Percentiles rank a stretch among this genome's conserved stretches.
Conservation (phyloP, 306 rosid species). For the Arachis stenosperma region DNA sequence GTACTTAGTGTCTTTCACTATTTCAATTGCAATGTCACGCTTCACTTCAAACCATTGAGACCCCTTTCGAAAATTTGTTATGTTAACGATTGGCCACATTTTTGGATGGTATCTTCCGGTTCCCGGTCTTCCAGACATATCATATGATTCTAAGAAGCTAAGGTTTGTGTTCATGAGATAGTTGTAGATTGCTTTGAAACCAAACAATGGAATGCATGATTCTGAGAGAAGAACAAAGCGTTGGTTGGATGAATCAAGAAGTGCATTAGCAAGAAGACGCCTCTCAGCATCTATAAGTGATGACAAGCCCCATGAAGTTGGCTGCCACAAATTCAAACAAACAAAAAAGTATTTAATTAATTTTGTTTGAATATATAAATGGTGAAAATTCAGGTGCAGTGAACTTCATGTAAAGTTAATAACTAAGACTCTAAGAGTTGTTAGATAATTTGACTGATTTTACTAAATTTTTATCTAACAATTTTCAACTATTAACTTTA, state of each 20-base stretch:
- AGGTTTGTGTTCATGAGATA: constrained; percentile 50
- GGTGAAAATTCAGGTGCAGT: too few relatives aligned
- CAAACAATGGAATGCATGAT: constrained; percentile 69
- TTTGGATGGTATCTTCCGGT: constrained; percentile 56
- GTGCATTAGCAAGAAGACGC: constrained; percentile 65
- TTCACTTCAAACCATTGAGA: constrained; percentile 73
- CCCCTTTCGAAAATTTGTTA: constrained; percentile 68
- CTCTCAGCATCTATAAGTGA: constrained; percentile 70
- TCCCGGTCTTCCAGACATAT: constrained; percentile 50
- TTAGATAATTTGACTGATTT: too few relatives aligned
- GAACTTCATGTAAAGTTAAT: too few relatives aligned
- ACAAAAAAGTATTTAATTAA: too few relatives aligned
- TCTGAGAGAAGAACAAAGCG: constrained; percentile 67
- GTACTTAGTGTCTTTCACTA: constrained; percentile 55
- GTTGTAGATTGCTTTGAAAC: constrained; percentile 52
- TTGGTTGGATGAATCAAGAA: constrained; percentile 57
- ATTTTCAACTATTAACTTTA: too few relatives aligned
- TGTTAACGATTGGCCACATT: constrained; percentile 54
- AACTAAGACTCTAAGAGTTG: too few relatives aligned
- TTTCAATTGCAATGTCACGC: constrained; percentile 51
- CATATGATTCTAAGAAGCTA: constrained; percentile 48
- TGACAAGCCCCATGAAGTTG: constrained; percentile 61
- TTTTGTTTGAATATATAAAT: too few relatives aligned
- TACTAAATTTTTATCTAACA: too few relatives aligned
- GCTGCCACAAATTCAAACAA: constrained; percentile 34